Evolutionary conservation across 805 yeast genomes (phyloP), one percentile per base, ranked within the genome.

Genomic region (Monosporozyma unispora): DNA sequence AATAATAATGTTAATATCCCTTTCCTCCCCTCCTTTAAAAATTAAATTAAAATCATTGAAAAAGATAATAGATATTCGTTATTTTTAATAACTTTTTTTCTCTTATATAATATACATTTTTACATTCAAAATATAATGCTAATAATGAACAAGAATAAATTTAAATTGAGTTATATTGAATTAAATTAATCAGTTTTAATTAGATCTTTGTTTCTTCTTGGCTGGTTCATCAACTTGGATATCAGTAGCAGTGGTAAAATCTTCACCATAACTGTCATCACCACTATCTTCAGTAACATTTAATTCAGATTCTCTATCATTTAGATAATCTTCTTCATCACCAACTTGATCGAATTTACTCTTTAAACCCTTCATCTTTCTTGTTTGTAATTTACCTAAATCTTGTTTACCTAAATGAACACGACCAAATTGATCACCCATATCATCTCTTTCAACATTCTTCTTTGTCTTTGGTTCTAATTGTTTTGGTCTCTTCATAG

Each of bases 321-420:
- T 72, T 3, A 63, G 61, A 25, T 71, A 78, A 2, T 72, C 79
- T 18, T 53, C 54, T 44, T 73, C 80, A 47, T 76, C 83, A 40
- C 78, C 80, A 27, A 70, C 71, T 70, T 87, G 96, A 66, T 90
- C 96, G 60, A 77, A 90, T 66, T 78, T 80, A 49, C 86, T 76
- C 73, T 93, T 93, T 64, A 93, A 76, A 67, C 99, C 99, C 77
- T 93, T 93, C 96, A 93, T 88, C 81, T 93, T 93, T 72, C 99
- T 81, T 5, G 99, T 91, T 72, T 93, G 99, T 66, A 93, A 69
- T 68, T 83, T 83, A 64, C 79, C 76, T 67, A 93, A 75, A 67
- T 93, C 98, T 75, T 93, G 99, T 68, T 82, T 82, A 70, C 96
- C 97, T 70, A 93, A 85, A 67, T 93, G 99, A 61, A 93, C 81